Percentiles rank a stretch among this genome's conserved stretches.
Evolutionary conservation across 2,329 filamentous ascomycete genomes (phyloP).

Genomic region (Fonsecaea nubica): DNA sequence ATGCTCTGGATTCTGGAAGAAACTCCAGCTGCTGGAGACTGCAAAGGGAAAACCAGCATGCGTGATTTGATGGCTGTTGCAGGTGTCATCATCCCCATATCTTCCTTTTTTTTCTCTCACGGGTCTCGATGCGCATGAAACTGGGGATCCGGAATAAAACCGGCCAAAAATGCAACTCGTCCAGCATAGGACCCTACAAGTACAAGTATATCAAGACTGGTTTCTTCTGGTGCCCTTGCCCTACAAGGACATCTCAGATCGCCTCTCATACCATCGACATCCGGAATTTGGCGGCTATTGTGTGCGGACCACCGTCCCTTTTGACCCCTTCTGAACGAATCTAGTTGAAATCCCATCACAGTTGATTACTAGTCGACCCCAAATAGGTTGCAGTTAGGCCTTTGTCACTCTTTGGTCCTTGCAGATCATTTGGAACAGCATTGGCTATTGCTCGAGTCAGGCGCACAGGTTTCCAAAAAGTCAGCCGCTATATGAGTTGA

Average conservation of each 20-base stretch:
- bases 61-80: constrained; percentile 2
- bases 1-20: not conserved
- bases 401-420: not conserved
- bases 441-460: not conserved
- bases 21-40: not conserved
- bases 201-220: not conserved
- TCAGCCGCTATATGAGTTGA: not conserved
- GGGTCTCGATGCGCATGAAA: not conserved
- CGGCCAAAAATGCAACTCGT: not conserved
- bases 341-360: not conserved
- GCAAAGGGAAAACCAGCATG: not conserved
- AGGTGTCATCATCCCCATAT: not conserved
- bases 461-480: not conserved
- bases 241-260: not conserved
- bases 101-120: not conserved
- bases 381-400: not conserved
- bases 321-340: not conserved
- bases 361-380: constrained; percentile 10
- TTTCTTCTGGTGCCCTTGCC: not conserved
- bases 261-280: not conserved
- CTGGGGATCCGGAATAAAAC: not conserved
- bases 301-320: not conserved
- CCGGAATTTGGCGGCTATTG: not conserved
- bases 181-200: too few species aligned
- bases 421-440: not conserved